Conservation (phyloP, 768 basidiomycete species). For the Pleurotus djamor region DNA sequence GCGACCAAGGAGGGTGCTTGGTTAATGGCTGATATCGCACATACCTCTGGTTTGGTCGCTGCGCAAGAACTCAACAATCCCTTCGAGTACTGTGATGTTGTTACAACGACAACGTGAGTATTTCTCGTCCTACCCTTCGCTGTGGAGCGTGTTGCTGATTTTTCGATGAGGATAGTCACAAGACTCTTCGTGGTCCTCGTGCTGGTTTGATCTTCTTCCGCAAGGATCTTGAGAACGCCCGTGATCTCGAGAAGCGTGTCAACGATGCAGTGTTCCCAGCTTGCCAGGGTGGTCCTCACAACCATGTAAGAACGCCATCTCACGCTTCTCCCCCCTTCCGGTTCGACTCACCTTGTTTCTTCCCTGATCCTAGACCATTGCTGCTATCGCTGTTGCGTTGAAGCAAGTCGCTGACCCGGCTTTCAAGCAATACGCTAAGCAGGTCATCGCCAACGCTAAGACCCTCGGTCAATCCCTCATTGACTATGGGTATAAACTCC, state of each 20-base stretch:
- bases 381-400: slow-evolving; percentile 90
- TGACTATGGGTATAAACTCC: slow-evolving; percentile 89
- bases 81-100: slow-evolving; percentile 95
- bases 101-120: slow-evolving; percentile 92
- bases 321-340: not conserved
- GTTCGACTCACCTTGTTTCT: not conserved
- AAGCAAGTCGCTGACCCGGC: slow-evolving; percentile 87
- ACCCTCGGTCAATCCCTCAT: slow-evolving; percentile 73
- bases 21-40: slow-evolving; percentile 96
- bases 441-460: slow-evolving; percentile 88
- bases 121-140: not conserved
- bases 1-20: slow-evolving; percentile 88
- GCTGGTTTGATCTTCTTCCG: slow-evolving; percentile 99
- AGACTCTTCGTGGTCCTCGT: slow-evolving; percentile 97
- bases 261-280: slow-evolving; percentile 99
- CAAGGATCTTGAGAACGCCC: slow-evolving; percentile 77
- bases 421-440: slow-evolving; percentile 90
- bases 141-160: slow-evolving; percentile 1
- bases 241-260: slow-evolving; percentile 94
- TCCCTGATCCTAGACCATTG: slow-evolving; percentile 70
- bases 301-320: slow-evolving; percentile 60
- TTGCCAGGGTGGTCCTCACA: slow-evolving; percentile 99
- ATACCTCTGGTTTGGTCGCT: slow-evolving; percentile 94
- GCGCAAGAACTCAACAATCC: slow-evolving; percentile 88
- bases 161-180: slow-evolving; percentile 59